These are phyloP conservation scores for Tuber aestivum DNA, from an alignment of 495 filamentous ascomycete species.

Conservation along the genomic window DNA sequence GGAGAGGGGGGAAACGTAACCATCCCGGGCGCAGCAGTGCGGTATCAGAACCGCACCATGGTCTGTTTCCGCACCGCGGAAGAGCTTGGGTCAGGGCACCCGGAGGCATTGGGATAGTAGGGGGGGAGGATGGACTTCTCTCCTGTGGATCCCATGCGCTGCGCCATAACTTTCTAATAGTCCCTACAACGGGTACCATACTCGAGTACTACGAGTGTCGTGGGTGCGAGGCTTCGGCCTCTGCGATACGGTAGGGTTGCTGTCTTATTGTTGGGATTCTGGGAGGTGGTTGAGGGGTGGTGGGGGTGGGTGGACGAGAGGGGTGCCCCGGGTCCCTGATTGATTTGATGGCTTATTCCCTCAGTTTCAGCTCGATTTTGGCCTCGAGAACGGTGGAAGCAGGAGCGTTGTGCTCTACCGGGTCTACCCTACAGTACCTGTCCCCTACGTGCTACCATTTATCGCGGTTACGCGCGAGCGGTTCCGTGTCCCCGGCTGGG, in stretches of 20 bases:
- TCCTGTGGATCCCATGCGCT: background rate
- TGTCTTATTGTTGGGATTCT: background rate
- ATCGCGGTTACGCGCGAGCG: background rate
- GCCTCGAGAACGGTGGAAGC: slow-evolving; percentile 7
- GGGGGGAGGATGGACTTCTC: background rate
- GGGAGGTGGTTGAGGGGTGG: slow-evolving; percentile 17
- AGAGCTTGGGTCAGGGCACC: background rate
- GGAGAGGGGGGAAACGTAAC: background rate
- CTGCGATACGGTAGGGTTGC: background rate
- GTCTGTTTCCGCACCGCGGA: background rate
- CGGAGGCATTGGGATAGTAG: background rate
- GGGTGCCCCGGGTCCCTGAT: background rate
- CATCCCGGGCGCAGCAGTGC: background rate
- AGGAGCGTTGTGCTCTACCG: background rate
- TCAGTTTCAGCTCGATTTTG: slow-evolving; percentile 33
- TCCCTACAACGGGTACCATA: background rate
- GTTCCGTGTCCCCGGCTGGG: background rate
- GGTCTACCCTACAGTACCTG: background rate
- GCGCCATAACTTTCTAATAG: background rate
- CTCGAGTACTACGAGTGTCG: background rate
- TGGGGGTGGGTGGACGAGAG: slow-evolving; percentile 19
- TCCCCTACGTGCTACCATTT: background rate
- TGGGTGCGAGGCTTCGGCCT: background rate
- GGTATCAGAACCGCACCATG: background rate
- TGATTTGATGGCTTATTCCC: slow-evolving; percentile 32